Conservation (phyloP, 345 rosid species). For the Syzygium jambos region DNA sequence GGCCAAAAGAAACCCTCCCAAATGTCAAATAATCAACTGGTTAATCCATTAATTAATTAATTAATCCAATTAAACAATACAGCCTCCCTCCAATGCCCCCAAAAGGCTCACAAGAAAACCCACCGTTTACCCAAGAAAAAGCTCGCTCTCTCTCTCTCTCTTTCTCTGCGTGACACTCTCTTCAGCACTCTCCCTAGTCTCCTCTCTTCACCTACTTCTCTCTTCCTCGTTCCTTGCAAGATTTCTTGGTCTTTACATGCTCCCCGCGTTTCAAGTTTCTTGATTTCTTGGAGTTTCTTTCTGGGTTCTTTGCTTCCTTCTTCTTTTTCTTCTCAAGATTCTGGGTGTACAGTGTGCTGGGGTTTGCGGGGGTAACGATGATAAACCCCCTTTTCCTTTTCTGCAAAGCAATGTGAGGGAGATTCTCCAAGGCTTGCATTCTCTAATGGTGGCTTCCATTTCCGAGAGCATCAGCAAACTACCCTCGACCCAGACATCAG, state of each 20-base stretch:
- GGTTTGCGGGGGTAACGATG: background rate
- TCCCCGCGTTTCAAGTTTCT: background rate
- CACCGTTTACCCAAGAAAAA: background rate
- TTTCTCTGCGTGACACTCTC: background rate
- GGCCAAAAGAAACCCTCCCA: background rate
- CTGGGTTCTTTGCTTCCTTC: background rate
- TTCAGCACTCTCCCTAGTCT: background rate
- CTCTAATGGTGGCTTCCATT: background rate
- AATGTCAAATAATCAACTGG: background rate
- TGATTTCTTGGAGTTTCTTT: background rate
- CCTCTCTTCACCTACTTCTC: background rate
- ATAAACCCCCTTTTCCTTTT: background rate
- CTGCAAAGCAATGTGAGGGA: background rate
- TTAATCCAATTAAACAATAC: background rate
- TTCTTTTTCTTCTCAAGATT: background rate
- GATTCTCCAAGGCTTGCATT: background rate
- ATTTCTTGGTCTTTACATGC: background rate
- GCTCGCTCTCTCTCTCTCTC: background rate
- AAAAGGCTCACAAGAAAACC: background rate
- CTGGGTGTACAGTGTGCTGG: background rate
- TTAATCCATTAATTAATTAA: background rate
- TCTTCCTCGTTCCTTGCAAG: background rate
- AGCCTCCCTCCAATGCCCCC: background rate
- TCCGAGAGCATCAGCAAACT: background rate
- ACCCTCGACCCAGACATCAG: background rate